Base-by-base conservation (phyloP, 768 basidiomycete species). In the Kwoniella mangroviensis region DNA sequence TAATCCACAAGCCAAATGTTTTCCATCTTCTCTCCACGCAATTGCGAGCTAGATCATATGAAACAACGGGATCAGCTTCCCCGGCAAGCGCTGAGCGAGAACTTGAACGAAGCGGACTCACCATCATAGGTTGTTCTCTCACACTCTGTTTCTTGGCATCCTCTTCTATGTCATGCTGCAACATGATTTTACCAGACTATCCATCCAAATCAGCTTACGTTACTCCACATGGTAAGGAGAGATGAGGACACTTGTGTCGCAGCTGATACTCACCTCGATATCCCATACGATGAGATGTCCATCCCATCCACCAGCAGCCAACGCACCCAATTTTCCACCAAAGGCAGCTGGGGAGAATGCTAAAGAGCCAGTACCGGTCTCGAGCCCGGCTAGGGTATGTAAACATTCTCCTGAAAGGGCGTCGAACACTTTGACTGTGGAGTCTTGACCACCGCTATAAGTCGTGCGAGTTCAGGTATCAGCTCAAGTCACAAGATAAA, bases 261-360 rank as follows among this genome's bases (percentile, higher is more conserved):
- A 55, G 56, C 26, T 54, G 17, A 10, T 17, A 77, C 80, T 45
- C 63, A 79, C 80, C 67, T 76, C 78, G 9, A 80, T 63, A 63
- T 81, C 74, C 79, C 79, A 83, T 11, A 83, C 73, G 12, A 75
- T 28, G 34, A 83, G 49, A 43, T 74, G 67, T 6, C 77, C 78
- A 65, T 79, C 68, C 73, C 79, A 80, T 24, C 78, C 75, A 11
- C 79, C 79, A n/a, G 69, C 80, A 26, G 79, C 79, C 42, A 82
- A 69, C n/a, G 71, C 61, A 26, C 75, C 75, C 17, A 76, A 17
- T 10, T 34, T 42, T 6, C 61, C 67, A 2, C 71, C 70, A 21
- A 75, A 61, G 0, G 73, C 73, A 12, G 65, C 63, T 0, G 82
- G 79, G 10, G 79, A 76, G 59, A 83, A 83, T 19, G 77, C 77